Evolutionary conservation across 331 rosid species (phyloP), one percentile per base, ranked within the genome.

Genomic region (Cydonia oblonga): DNA sequence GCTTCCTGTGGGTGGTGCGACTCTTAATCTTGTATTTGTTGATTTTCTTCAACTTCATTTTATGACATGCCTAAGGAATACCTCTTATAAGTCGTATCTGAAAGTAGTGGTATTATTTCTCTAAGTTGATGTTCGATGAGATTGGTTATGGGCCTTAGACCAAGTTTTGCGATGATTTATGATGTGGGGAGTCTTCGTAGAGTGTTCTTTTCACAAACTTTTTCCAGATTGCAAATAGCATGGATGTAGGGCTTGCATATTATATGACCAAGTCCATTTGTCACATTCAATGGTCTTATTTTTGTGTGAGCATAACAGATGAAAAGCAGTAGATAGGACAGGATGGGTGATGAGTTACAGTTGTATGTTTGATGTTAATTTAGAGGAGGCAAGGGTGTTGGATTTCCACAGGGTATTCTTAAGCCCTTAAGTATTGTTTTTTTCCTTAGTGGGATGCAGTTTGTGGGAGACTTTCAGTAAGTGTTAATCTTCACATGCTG

Each of bases 1-100:
- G 76, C 84, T 80, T 66, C 74, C 93, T 20, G 73, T 68, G 62
- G 73, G 51, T 72, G 97, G 99, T 95, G 81, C 46, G 99, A 85
- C 66, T 69, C 38, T 33, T 78, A 57, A 30, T 57, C 57, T 64
- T 71, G 16, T 23, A 0, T 58, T 13, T 33, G 53, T 33, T 56
- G 51, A 56, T 70, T 23, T 40, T 22, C 35, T 23, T 54, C 66
- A 23, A 9, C 38, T 23, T 28, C 18, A 56, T 35, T 30, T 9
- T 70, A 70, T 56, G 54, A 24, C 9, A 5, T 63, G 42, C 44
- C 22, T 63, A 30, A 23, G 13, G 42, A 63, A 63, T 63, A 29
- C 4, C 67, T 30, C 24, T 62, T 4, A 18, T 10, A 56, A 56
- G 61, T 56, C 3, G 0, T 62, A 29, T 30, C 5, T 9, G 44